Evolutionary conservation across 2,329 filamentous ascomycete genomes (phyloP).

Genomic region (Tothia fuscella): DNA sequence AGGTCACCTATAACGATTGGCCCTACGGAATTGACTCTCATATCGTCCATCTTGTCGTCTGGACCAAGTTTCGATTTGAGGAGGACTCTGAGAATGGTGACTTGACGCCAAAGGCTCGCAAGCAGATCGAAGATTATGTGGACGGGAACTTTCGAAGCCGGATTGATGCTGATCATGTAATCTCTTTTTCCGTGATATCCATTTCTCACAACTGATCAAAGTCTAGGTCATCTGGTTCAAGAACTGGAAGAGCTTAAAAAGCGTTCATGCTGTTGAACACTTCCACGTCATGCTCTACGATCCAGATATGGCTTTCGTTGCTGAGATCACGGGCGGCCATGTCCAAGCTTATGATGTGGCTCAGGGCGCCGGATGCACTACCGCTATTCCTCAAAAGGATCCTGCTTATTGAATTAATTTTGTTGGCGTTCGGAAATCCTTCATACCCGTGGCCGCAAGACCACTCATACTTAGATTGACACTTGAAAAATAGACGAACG

Average conservation of each 20-base stretch:
- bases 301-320: conserved; percentile 57
- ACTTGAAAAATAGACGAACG: too few relatives aligned
- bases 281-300: conserved; percentile 88
- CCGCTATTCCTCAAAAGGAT: background rate
- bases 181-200: background rate
- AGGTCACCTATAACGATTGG: conserved; percentile 83
- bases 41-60: conserved; percentile 79
- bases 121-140: conserved; percentile 61
- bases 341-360: conserved; percentile 39
- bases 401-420: too few relatives aligned
- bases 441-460: too few relatives aligned
- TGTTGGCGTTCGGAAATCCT: too few relatives aligned
- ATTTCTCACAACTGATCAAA: conserved; percentile 14
- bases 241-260: conserved; percentile 81
- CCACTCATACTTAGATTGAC: too few relatives aligned
- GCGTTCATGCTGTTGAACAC: conserved; percentile 76
- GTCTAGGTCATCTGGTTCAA: conserved; percentile 80
- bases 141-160: conserved; percentile 47
- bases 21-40: conserved; percentile 72
- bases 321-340: conserved; percentile 61
- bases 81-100: conserved; percentile 56
- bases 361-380: background rate
- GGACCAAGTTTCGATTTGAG: conserved; percentile 76
- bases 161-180: conserved; percentile 35
- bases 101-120: conserved; percentile 50